A percentile compares a stretch with the other conserved stretches of the same genome.
phyloP scores from a whole-genome alignment of 1,284 basidiomycete species.

The Rhodotorula sp. region DNA sequence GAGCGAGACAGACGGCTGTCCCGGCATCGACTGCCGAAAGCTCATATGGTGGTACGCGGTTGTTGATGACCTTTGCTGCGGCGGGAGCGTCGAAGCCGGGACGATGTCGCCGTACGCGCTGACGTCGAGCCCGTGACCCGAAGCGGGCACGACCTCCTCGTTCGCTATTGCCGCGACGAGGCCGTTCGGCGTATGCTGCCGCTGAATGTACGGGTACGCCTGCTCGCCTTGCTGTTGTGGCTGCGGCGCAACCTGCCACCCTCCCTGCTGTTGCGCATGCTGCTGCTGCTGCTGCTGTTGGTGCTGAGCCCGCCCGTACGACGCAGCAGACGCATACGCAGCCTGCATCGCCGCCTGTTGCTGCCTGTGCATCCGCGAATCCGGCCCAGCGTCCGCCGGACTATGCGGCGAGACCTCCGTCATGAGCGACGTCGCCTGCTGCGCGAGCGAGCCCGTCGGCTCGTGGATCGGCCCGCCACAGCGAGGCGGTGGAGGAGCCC shows the following conservation, averaged over 20 bases:
- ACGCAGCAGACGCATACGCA: background rate
- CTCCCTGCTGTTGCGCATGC: background rate
- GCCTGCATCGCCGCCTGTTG: background rate
- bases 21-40: background rate
- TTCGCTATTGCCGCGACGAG: constrained; percentile 1
- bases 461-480: background rate
- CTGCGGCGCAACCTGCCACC: background rate
- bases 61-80: background rate
- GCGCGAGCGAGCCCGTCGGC: constrained; percentile 3
- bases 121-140: constrained; percentile 11
- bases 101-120: constrained; percentile 10
- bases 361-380: background rate
- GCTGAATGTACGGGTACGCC: background rate
- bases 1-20: background rate
- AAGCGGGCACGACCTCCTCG: constrained; percentile 9
- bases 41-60: background rate
- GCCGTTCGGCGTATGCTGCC: constrained; percentile 6
- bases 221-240: background rate
- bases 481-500: background rate
- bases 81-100: background rate
- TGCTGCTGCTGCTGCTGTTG: background rate
- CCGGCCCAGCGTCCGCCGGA: background rate
- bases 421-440: constrained; percentile 3
- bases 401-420: constrained; percentile 6
- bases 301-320: background rate